Percentiles rank a stretch among this genome's conserved stretches.
phyloP scores from a whole-genome alignment of 768 basidiomycete genomes.

The Russula earlei region DNA sequence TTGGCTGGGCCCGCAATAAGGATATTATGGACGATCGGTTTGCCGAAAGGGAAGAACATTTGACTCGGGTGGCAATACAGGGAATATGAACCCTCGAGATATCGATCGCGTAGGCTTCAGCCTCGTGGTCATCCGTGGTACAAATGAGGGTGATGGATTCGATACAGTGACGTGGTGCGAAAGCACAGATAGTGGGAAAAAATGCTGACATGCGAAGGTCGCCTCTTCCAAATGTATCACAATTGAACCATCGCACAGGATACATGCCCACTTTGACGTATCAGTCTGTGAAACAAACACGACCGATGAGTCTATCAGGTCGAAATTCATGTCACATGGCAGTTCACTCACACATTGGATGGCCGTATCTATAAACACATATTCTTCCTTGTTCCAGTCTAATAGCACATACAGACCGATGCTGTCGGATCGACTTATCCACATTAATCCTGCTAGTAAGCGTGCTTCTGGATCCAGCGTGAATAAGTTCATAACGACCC shows the following conservation, averaged over 20 bases:
- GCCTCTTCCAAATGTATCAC: constrained; percentile 68
- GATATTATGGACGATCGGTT: constrained; percentile 7
- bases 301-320: neutral
- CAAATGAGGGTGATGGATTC: constrained; percentile 11
- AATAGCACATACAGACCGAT: constrained; percentile 54
- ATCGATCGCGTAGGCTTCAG: constrained; percentile 21
- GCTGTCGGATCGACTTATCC: constrained; percentile 44
- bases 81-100: constrained; percentile 21
- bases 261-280: constrained; percentile 73
- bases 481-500: constrained; percentile 72
- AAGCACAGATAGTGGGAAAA: constrained; percentile 46
- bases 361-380: constrained; percentile 65
- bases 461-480: constrained; percentile 54
- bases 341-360: constrained; percentile 56
- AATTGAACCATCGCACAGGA: constrained; percentile 53
- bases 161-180: constrained; percentile 24
- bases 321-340: neutral
- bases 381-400: constrained; percentile 58
- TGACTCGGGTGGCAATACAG: constrained; percentile 14
- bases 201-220: constrained; percentile 55
- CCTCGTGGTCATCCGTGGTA: constrained; percentile 21
- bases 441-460: constrained; percentile 61
- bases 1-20: neutral
- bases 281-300: constrained; percentile 31
- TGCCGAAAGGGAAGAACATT: constrained; percentile 12